Percentiles rank a stretch among this genome's conserved stretches.
Evolutionary conservation across 768 basidiomycete genomes (phyloP).

Genomic region (Panaeolus papilionaceus): DNA sequence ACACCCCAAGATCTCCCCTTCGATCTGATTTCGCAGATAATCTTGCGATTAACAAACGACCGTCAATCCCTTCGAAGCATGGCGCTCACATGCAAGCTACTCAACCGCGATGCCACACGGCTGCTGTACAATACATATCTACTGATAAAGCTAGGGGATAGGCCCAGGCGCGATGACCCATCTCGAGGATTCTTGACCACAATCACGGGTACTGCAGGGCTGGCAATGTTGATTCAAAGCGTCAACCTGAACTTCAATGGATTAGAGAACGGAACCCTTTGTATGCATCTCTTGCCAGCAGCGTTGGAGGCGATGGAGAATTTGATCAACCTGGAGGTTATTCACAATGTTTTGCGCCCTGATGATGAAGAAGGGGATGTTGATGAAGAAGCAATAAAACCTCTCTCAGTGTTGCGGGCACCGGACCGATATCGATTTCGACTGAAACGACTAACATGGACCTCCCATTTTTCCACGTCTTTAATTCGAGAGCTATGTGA

Average conservation of each 20-base stretch:
- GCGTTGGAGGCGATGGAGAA: not conserved
- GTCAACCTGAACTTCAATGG: not conserved
- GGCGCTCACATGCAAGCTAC: not conserved
- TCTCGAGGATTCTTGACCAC: not conserved
- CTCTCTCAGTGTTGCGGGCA: not conserved
- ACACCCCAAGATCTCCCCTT: not conserved
- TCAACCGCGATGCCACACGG: not conserved
- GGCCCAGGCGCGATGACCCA: too few relatives aligned
- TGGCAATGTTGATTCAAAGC: not conserved
- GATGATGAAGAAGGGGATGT: too few relatives aligned
- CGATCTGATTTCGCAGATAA: not conserved
- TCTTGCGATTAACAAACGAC: not conserved
- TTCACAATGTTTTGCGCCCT: not conserved
- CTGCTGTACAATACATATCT: not conserved
- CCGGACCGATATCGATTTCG: not conserved
- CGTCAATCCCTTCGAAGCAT: not conserved
- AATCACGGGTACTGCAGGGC: not conserved
- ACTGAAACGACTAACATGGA: not conserved
- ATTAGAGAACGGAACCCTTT: not conserved
- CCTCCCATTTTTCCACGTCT: not conserved
- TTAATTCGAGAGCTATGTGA: not conserved
- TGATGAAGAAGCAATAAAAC: not conserved
- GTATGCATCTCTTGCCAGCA: not conserved
- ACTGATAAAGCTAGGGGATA: not conserved
- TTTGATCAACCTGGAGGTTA: not conserved